These are phyloP conservation scores for Cryptosporidium sp. DNA, from an alignment of 169 alveolate species.

Conservation along the genomic window DNA sequence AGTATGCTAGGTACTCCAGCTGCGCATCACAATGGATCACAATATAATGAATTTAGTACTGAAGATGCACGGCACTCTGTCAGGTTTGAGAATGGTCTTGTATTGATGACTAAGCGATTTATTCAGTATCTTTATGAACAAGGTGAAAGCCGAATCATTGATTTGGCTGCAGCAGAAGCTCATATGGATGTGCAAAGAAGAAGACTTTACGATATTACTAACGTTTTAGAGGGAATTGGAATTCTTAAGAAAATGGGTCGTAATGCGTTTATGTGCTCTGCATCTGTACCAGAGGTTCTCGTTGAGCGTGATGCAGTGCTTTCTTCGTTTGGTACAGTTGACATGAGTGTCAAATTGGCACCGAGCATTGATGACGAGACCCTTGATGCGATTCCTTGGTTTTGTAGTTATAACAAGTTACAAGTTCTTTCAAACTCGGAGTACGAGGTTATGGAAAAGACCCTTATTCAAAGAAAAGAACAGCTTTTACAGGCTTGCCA, in stretches of 20 bases:
- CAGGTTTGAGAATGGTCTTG: conserved; percentile 73
- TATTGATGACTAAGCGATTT: conserved; percentile 66
- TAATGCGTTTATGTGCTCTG: conserved; percentile 72
- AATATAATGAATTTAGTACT: conserved; percentile 67
- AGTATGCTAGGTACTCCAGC: conserved; percentile 66
- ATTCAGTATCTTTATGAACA: conserved; percentile 72
- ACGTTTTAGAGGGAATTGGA: conserved; percentile 88
- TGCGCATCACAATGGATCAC: conserved; percentile 65
- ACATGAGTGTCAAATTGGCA: conserved; percentile 66
- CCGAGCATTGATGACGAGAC: conserved; percentile 31
- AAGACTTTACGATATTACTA: conserved; percentile 88
- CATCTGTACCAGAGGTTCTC: conserved; percentile 75
- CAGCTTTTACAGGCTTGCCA: conserved; percentile 71
- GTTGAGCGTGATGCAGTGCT: conserved; percentile 75
- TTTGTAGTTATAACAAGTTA: conserved; percentile 53
- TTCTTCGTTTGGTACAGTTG: conserved; percentile 71
- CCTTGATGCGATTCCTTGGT: conserved; percentile 58
- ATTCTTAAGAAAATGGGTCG: conserved; percentile 78
- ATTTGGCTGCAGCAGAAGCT: conserved; percentile 73
- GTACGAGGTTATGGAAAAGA: conserved; percentile 69
- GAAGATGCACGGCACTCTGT: conserved; percentile 75
- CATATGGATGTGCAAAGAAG: conserved; percentile 84
- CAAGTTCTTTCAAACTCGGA: conserved; percentile 69
- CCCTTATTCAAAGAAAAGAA: conserved; percentile 69
- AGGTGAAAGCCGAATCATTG: conserved; percentile 69